Evolutionary conservation across 2,329 filamentous ascomycete species (phyloP), one percentile per base, ranked within the genome.

Genomic region (Hysterium pulicare): DNA sequence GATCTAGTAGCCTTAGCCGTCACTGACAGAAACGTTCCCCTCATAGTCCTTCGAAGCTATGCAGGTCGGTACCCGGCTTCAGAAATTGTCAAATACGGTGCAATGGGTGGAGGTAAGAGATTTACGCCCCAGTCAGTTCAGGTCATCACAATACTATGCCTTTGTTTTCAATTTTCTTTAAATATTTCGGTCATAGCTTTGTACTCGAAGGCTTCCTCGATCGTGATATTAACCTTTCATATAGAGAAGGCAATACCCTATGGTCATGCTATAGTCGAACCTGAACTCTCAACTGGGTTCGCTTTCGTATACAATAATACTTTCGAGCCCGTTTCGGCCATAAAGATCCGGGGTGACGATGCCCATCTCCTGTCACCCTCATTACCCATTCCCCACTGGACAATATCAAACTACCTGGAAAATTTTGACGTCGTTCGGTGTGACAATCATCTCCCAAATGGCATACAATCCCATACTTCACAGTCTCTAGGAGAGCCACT

Each of bases 1-100:
- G 8, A 28, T 2, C 38, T 46, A n/a, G 32, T 47, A 6, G 46
- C 44, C 11, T 24, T 53, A 38, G 47, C 36, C 9, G 31, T 53
- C 17, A 26, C 21, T 17, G 8, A 33, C 8, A 20, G 32, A 5
- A 33, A 36, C n/a, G 34, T 41, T 20, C 36, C 44, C 9, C n/a
- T 46, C n/a, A 43, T 49, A 24, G 31, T 39, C 8, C 46, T 31
- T 20, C 13, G 26, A 21, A 26, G n/a, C 10, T 30, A 13, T 19
- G 35, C 24, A 24, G 37, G 26, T 16, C 5, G 26, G 19, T 10
- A 20, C 17, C 37, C 16, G 13, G 28, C 13, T 22, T 21, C 24
- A 8, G 11, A 39, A 30, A 15, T 31, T 10, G n/a, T 17, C 15
- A 39, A 20, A 21, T 39, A 31, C 23, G 13, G 24, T 28, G 24